phyloP scores from a whole-genome alignment of 192 early-diverging fungal species.

The Chytriomyces sp. region DNA sequence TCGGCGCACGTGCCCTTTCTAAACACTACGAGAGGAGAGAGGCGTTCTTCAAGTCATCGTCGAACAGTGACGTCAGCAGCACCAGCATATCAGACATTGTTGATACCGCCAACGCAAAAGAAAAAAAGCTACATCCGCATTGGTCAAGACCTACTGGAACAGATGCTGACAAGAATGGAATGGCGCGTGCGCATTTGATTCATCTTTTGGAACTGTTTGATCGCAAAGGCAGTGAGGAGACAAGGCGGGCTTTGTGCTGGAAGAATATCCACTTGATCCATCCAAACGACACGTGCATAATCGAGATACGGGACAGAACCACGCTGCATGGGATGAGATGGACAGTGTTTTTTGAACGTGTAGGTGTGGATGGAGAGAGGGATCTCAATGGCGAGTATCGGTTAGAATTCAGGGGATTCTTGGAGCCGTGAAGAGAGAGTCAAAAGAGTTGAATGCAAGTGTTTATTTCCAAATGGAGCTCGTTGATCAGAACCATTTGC shows the following conservation, averaged over 20 bases:
- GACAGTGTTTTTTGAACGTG: constrained; percentile 17
- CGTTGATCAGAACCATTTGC: neutral
- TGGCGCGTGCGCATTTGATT: constrained; percentile 14
- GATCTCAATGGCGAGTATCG: constrained; percentile 9
- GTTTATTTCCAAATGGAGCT: neutral
- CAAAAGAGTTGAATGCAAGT: neutral
- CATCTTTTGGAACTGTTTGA: constrained; percentile 5
- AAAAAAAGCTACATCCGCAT: constrained; percentile 16
- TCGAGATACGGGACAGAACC: constrained; percentile 9
- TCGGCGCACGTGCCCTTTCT: constrained; percentile 25
- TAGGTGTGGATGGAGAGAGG: neutral
- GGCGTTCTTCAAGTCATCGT: neutral
- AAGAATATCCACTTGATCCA: constrained; percentile 31
- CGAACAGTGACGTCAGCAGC: neutral
- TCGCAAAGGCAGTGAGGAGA: neutral
- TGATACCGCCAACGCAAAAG: neutral
- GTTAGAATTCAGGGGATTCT: constrained; percentile 27
- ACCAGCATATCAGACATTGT: neutral
- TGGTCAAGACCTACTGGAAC: constrained; percentile 22
- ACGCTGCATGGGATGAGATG: constrained; percentile 26
- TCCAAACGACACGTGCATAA: constrained; percentile 27
- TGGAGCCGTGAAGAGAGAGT: constrained; percentile 14
- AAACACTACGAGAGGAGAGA: constrained; percentile 23
- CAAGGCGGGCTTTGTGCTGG: constrained; percentile 7
- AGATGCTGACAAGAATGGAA: constrained; percentile 14